phyloP scores from a whole-genome alignment of 768 basidiomycete genomes.

The Boletus reticulatus region DNA sequence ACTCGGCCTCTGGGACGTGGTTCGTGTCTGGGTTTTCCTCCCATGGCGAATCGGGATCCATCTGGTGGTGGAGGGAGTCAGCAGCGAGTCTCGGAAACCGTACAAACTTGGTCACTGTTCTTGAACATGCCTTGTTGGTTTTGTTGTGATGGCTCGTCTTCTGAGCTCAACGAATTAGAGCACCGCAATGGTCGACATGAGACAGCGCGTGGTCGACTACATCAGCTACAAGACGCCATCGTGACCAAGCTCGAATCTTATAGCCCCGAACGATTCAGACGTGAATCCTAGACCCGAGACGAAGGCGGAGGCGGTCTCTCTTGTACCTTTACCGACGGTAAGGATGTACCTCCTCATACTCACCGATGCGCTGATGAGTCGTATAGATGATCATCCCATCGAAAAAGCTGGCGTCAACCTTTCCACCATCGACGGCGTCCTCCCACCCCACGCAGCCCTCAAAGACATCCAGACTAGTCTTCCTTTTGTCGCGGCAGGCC shows the following conservation, averaged over 20 bases:
- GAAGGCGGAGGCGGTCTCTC: slow-evolving; percentile 20
- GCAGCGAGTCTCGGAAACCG: too few species aligned
- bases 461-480: slow-evolving; percentile 12
- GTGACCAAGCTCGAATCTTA: slow-evolving; percentile 21
- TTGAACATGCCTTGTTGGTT: too few species aligned
- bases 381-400: slow-evolving; percentile 7
- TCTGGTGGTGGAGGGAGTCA: background rate
- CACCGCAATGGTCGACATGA: background rate
- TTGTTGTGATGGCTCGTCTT: background rate
- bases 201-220: slow-evolving; percentile 9
- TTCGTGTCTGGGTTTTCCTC: slow-evolving; percentile 42
- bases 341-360: background rate
- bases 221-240: slow-evolving; percentile 22
- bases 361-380: background rate
- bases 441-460: slow-evolving; percentile 18
- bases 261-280: slow-evolving; percentile 9
- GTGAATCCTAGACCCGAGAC: slow-evolving; percentile 15
- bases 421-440: slow-evolving; percentile 16
- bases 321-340: slow-evolving; percentile 9
- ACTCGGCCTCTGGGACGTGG: slow-evolving; percentile 51
- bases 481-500: slow-evolving; percentile 16
- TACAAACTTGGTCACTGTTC: too few species aligned
- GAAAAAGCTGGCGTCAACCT: slow-evolving; percentile 23
- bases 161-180: background rate
- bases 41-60: slow-evolving; percentile 55